Percentiles rank a stretch among this genome's conserved stretches.
Conservation (phyloP, 129 eudicot species). For the Calendula officinalis region DNA sequence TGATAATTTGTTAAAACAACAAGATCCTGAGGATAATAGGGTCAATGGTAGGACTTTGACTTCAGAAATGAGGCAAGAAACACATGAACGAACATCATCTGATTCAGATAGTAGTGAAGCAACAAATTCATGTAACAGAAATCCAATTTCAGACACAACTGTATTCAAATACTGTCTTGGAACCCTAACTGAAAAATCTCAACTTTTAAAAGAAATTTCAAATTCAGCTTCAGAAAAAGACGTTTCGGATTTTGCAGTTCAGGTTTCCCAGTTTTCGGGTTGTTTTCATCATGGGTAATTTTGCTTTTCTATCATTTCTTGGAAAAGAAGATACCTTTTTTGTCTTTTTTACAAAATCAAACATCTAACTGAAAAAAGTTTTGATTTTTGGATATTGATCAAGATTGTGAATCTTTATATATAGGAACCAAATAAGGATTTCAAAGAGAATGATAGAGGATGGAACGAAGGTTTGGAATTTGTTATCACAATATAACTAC, state of each 20-base stretch:
- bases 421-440: constrained; percentile 67
- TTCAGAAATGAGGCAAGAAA: constrained; percentile 45
- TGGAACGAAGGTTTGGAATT: constrained; percentile 75
- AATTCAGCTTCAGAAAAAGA: constrained; percentile 48
- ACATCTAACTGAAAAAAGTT: background rate
- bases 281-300: constrained; percentile 90
- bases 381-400: constrained; percentile 12
- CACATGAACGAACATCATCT: constrained; percentile 43
- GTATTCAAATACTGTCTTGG: constrained; percentile 88
- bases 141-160: constrained; percentile 51
- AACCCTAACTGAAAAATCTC: constrained; percentile 57
- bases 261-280: constrained; percentile 77
- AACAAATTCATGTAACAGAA: constrained; percentile 41
- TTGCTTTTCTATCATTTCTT: background rate
- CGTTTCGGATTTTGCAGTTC: constrained; percentile 52
- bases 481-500: constrained; percentile 44
- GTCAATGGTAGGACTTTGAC: constrained; percentile 27
- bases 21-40: constrained; percentile 39
- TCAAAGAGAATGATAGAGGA: constrained; percentile 82
- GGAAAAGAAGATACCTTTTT: constrained; percentile 4
- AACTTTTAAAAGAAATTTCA: constrained; percentile 68
- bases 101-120: constrained; percentile 71
- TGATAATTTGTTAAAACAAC: constrained; percentile 34
- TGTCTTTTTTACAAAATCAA: background rate
- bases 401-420: constrained; percentile 2